These are phyloP conservation scores for Colletotrichum musae DNA, from an alignment of 2,329 filamentous ascomycete genomes.

Conservation along the genomic window DNA sequence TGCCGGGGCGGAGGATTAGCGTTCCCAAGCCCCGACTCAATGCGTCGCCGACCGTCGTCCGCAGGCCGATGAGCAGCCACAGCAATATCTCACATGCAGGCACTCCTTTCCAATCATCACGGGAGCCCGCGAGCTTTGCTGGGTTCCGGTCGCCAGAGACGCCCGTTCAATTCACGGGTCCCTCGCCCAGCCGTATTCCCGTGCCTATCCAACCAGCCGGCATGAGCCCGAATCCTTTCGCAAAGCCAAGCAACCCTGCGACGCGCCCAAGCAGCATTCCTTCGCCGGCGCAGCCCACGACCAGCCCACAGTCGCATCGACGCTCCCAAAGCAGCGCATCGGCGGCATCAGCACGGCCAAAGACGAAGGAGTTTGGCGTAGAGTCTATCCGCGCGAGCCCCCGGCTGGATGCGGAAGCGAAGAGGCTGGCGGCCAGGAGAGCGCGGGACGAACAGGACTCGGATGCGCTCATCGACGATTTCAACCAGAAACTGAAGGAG, in stretches of 20 bases:
- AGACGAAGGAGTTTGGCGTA: constrained; percentile 44
- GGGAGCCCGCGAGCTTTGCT: constrained; percentile 60
- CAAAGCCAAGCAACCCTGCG: constrained; percentile 43
- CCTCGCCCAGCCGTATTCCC: constrained; percentile 62
- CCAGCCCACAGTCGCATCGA: constrained; percentile 53
- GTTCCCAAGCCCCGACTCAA: constrained; percentile 56
- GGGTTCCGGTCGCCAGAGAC: constrained; percentile 59
- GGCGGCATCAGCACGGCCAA: constrained; percentile 52
- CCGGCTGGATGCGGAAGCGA: constrained; percentile 75
- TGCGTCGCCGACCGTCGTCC: constrained; percentile 50
- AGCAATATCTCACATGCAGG: constrained; percentile 46
- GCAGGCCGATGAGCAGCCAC: constrained; percentile 47
- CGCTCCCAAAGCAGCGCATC: constrained; percentile 63
- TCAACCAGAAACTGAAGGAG: constrained; percentile 84
- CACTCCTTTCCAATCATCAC: constrained; percentile 52
- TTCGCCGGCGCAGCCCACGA: constrained; percentile 37
- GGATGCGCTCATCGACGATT: constrained; percentile 82
- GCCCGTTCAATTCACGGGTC: constrained; percentile 50
- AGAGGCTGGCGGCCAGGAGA: constrained; percentile 79
- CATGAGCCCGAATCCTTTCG: constrained; percentile 43
- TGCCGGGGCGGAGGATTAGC: constrained; percentile 61
- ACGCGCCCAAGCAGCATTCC: constrained; percentile 45
- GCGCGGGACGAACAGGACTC: constrained; percentile 82
- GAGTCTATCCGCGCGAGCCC: constrained; percentile 58
- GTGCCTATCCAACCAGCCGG: constrained; percentile 47